Conservation (phyloP, 805 yeast species). For the Groenewaldozyma tartarivorans region DNA sequence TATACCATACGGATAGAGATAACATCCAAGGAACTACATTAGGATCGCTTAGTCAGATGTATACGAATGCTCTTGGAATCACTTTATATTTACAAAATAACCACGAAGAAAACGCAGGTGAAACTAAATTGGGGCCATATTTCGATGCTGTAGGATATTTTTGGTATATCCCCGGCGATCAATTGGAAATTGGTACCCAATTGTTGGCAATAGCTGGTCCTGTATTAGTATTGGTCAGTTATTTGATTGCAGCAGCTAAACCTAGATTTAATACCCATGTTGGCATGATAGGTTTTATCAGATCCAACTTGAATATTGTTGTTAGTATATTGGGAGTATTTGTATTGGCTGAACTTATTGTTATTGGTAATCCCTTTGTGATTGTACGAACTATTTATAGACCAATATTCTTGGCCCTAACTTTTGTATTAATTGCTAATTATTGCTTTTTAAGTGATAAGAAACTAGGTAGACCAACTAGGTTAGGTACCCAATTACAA, state of each 20-base stretch:
- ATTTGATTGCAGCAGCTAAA: not conserved
- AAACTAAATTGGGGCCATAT: conserved; percentile 23
- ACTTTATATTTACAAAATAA: conserved; percentile 30
- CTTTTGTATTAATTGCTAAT: not conserved
- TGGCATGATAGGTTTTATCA: not conserved
- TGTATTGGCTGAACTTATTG: not conserved
- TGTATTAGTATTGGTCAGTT: not conserved
- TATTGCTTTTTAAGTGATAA: not conserved
- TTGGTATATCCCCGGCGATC: conserved; percentile 32
- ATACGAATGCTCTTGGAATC: conserved; percentile 58
- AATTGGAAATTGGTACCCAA: not conserved
- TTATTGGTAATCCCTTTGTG: not conserved
- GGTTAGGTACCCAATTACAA: not conserved
- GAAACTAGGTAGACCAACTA: not conserved
- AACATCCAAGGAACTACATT: conserved; percentile 52
- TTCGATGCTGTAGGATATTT: conserved; percentile 54
- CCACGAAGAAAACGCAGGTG: not conserved
- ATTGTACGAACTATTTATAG: not conserved
- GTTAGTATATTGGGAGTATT: not conserved
- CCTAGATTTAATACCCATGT: not conserved
- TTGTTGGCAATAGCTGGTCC: not conserved
- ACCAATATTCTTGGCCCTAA: not conserved
- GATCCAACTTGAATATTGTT: not conserved
- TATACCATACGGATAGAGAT: conserved; percentile 76
- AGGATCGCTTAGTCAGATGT: conserved; percentile 79